Conservation (phyloP, 129 eudicot genomes). For the Centrapalus pauciflorus region DNA sequence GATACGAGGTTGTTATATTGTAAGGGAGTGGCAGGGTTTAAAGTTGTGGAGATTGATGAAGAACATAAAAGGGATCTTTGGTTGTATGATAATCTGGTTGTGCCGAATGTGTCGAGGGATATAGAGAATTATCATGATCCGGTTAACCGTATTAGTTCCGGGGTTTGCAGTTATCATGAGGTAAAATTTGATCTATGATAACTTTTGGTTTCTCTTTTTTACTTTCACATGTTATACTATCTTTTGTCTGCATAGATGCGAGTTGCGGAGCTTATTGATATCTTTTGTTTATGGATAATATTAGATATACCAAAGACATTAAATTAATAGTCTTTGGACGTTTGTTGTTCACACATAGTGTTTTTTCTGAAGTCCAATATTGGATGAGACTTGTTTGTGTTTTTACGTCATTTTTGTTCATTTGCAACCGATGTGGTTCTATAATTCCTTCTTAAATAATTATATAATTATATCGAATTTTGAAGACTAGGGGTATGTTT, state of each 20-base stretch:
- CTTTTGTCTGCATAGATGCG: not conserved
- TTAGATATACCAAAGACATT: not conserved
- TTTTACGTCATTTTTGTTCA: not conserved
- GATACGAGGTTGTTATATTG: constrained; percentile 89
- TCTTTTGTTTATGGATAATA: not conserved
- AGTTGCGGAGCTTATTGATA: not conserved
- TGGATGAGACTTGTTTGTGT: not conserved
- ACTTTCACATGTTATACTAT: not conserved
- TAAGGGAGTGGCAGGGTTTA: constrained; percentile 76
- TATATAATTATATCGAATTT: not conserved
- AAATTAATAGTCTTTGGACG: not conserved
- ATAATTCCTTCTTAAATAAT: not conserved
- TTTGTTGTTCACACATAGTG: not conserved
- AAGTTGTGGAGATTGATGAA: constrained; percentile 79
- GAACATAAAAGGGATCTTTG: constrained; percentile 77
- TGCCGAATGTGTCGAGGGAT: constrained; percentile 76
- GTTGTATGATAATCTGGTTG: constrained; percentile 56
- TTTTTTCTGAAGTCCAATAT: not conserved
- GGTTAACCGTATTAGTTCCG: constrained; percentile 57
- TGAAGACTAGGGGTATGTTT: no score
- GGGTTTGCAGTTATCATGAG: constrained; percentile 78
- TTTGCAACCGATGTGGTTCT: not conserved
- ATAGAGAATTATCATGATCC: constrained; percentile 43
- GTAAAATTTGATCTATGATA: constrained; percentile 23
- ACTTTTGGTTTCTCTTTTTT: not conserved